phyloP scores from a whole-genome alignment of 163 green algal species.

The Prototheca stagnorum region DNA sequence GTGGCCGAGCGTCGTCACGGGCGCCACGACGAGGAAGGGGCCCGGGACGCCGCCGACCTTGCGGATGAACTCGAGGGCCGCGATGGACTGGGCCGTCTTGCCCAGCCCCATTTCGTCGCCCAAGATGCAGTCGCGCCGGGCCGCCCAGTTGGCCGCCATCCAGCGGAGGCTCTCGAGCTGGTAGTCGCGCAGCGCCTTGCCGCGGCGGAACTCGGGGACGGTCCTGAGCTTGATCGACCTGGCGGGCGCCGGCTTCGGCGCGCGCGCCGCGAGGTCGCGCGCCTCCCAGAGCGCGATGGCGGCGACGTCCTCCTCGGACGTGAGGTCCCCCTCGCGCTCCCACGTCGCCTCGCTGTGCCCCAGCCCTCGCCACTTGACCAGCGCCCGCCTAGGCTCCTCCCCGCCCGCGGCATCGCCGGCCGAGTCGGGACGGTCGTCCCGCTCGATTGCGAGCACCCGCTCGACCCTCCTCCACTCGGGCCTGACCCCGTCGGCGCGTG shows the following conservation, averaged over 20 bases:
- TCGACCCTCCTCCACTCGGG: too few relatives aligned
- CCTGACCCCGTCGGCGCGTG: too few relatives aligned
- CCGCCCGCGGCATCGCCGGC: too few relatives aligned
- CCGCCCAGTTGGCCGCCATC: slow-evolving; percentile 55
- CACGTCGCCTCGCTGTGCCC: slow-evolving; percentile 21
- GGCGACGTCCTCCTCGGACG: background rate
- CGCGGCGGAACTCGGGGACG: slow-evolving; percentile 34
- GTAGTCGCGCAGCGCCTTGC: slow-evolving; percentile 64
- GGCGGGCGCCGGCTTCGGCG: too few relatives aligned
- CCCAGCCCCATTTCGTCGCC: slow-evolving; percentile 89
- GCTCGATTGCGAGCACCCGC: too few relatives aligned
- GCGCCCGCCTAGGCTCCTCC: too few relatives aligned
- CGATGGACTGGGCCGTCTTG: slow-evolving; percentile 63
- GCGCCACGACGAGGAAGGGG: slow-evolving; percentile 75
- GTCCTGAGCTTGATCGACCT: too few relatives aligned
- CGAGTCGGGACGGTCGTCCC: too few relatives aligned
- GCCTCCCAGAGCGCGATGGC: background rate
- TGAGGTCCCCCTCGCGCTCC: slow-evolving; percentile 16
- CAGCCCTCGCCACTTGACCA: slow-evolving; percentile 25
- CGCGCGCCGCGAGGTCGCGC: background rate
- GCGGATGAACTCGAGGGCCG: slow-evolving; percentile 52
- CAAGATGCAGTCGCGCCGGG: slow-evolving; percentile 56
- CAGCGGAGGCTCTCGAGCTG: slow-evolving; percentile 56
- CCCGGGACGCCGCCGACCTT: slow-evolving; percentile 27
- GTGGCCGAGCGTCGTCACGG: slow-evolving; percentile 75